Conservation (phyloP, 2,329 filamentous ascomycete species). For the Phialophora verrucosa region DNA sequence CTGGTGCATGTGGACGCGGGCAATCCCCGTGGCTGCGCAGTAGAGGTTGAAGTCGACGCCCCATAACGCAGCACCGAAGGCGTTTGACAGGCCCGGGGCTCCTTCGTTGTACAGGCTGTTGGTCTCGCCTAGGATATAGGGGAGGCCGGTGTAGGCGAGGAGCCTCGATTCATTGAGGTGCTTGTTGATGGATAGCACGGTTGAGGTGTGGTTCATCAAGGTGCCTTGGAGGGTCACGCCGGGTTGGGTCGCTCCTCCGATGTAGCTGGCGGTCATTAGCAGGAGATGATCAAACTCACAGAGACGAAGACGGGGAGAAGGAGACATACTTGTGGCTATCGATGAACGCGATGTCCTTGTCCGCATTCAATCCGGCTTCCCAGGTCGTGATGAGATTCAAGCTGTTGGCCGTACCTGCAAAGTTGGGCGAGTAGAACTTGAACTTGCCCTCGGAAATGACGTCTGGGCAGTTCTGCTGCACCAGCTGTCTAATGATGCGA, state of each 20-base stretch:
- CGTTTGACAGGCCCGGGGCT: conserved; percentile 65
- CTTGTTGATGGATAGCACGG: conserved; percentile 56
- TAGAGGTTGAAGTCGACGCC: conserved; percentile 67
- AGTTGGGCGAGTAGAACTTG: conserved; percentile 64
- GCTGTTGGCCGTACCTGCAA: conserved; percentile 59
- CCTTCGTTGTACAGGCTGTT: conserved; percentile 70
- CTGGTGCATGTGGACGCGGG: conserved; percentile 67
- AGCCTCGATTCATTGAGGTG: conserved; percentile 59
- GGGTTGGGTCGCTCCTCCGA: conserved; percentile 63
- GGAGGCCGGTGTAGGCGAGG: conserved; percentile 47
- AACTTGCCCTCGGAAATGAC: conserved; percentile 51
- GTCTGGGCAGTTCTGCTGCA: conserved; percentile 59
- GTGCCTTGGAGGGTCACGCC: conserved; percentile 68
- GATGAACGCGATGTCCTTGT: conserved; percentile 59
- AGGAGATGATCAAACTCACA: conserved; percentile 2
- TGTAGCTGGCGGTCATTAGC: conserved; percentile 57
- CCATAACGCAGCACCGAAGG: conserved; percentile 71
- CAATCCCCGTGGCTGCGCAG: conserved; percentile 61
- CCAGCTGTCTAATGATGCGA: conserved; percentile 53
- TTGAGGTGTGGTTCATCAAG: conserved; percentile 67
- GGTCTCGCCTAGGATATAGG: conserved; percentile 65
- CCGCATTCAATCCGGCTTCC: conserved; percentile 59
- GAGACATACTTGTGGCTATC: conserved; percentile 64
- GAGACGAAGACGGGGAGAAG: neutral
- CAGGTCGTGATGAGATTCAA: conserved; percentile 60